These are phyloP conservation scores for Sporothrix dimorphospora DNA, from an alignment of 2,329 filamentous ascomycete species.

Conservation along the genomic window DNA sequence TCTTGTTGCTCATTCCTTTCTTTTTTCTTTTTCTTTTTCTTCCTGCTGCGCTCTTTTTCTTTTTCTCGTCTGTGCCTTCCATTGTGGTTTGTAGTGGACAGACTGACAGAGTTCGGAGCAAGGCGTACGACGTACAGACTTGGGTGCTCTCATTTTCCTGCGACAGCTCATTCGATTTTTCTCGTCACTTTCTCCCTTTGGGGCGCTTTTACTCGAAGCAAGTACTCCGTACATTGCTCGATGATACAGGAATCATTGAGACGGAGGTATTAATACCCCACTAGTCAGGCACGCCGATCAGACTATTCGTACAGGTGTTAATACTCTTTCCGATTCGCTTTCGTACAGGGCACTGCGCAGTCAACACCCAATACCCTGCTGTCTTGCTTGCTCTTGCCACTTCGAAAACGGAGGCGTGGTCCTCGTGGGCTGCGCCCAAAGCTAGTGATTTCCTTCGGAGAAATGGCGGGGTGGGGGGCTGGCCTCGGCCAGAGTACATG, in stretches of 20 bases:
- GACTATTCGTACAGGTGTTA: background rate
- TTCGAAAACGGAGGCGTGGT: background rate
- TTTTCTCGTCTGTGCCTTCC: background rate
- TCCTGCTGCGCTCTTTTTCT: background rate
- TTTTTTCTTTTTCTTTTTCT: background rate
- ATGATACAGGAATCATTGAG: constrained; percentile 2
- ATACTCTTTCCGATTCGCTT: background rate
- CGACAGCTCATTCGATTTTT: background rate
- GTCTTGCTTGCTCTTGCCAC: background rate
- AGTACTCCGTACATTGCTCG: background rate
- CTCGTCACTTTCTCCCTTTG: background rate
- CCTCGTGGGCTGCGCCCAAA: background rate
- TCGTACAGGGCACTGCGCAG: background rate
- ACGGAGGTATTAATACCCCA: constrained; percentile 14
- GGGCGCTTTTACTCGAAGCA: background rate
- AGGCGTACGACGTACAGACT: background rate
- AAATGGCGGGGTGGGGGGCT: background rate
- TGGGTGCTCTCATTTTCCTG: no score
- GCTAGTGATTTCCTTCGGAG: background rate
- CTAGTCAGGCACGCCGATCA: constrained; percentile 25
- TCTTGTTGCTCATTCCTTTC: constrained; percentile 3
- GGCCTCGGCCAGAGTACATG: background rate
- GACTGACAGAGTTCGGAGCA: background rate
- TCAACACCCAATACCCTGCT: background rate
- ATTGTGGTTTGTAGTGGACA: background rate